Evolutionary conservation across 2,329 filamentous ascomycete genomes (phyloP), one percentile per base, ranked within the genome.

Genomic region (Fonsecaea erecta): DNA sequence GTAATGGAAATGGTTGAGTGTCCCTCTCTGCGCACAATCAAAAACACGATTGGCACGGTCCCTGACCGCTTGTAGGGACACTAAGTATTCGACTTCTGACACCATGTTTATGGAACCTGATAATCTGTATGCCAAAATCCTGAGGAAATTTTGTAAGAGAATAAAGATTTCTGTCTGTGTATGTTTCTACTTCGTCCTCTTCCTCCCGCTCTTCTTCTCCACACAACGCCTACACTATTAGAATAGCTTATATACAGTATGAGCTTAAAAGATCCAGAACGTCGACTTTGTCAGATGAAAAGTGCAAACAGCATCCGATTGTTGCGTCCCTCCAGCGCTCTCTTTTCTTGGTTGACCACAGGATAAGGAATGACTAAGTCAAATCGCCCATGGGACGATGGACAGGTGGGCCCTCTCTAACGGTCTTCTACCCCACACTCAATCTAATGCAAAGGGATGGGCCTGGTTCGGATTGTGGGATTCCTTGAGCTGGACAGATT

Each of bases 1-100:
- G 46, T 60, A 60, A 16, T 60, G 34, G 46, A 60, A 60, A 52
- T 60, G 34, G 32, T 46, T 46, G 43, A 60, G 57, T 34, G 24
- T 26, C 34, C 57, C 57, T 12, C 26, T 60, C 28, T 60, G 34
- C 18, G 57, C 57, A 18, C 18, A 26, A 34, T 40, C 40, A n/a
- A 60, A 46, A 52, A 60, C 57, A 35, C 26, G 11, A 26, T 51
- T 35, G 18, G 57, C 57, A 26, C 37, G 57, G 14, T 46, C 30
- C 32, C 57, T 40, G 37, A 60, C 46, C 24, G 57, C 57, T 52
- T 35, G 24, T 16, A 60, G 57, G 14, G 57, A 52, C n/a, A 60
- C 8, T 6, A 60, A 46, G 43, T 60, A 46, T 46, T 60, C 57
- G 26, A 60, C 46, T 21, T 60, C 57, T n/a, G 57, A 35, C 30